These are phyloP conservation scores for Pseudopithomyces maydicus DNA, from an alignment of 2,329 filamentous ascomycete species.

Conservation along the genomic window DNA sequence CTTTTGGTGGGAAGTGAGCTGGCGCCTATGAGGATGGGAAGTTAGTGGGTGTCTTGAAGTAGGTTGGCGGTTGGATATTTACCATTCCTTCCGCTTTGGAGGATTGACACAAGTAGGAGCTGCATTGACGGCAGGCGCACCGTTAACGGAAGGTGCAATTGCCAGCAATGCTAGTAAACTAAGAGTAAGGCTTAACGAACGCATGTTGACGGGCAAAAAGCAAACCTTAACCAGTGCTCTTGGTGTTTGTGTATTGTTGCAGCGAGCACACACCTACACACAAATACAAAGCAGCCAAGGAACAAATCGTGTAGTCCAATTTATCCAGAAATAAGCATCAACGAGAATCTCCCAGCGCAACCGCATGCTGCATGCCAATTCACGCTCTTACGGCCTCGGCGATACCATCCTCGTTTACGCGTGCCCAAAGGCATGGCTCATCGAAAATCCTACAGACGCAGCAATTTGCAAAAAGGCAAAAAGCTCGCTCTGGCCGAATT, in stretches of 20 bases:
- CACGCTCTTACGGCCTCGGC: too few relatives aligned
- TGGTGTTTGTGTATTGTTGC: neutral
- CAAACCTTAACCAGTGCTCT: neutral
- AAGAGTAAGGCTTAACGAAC: neutral
- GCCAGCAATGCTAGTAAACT: neutral
- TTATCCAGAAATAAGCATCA: too few relatives aligned
- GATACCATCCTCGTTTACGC: too few relatives aligned
- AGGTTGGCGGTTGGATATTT: neutral
- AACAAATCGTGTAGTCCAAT: too few relatives aligned
- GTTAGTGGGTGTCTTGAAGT: neutral
- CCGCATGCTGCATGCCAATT: too few relatives aligned
- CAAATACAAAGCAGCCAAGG: neutral
- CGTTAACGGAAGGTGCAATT: neutral
- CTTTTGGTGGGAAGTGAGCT: constrained; percentile 20
- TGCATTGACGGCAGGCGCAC: too few relatives aligned
- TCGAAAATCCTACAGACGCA: too few relatives aligned
- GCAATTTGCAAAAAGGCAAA: too few relatives aligned
- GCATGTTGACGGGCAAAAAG: neutral
- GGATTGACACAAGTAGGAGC: neutral
- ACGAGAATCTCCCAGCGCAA: too few relatives aligned
- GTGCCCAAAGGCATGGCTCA: too few relatives aligned
- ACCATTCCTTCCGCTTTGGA: constrained; percentile 2
- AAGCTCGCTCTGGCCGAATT: too few relatives aligned
- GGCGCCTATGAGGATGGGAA: constrained; percentile 16
- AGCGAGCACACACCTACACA: neutral